These are phyloP conservation scores for Davidsoniella virescens DNA, from an alignment of 2,329 filamentous ascomycete species.

Conservation along the genomic window DNA sequence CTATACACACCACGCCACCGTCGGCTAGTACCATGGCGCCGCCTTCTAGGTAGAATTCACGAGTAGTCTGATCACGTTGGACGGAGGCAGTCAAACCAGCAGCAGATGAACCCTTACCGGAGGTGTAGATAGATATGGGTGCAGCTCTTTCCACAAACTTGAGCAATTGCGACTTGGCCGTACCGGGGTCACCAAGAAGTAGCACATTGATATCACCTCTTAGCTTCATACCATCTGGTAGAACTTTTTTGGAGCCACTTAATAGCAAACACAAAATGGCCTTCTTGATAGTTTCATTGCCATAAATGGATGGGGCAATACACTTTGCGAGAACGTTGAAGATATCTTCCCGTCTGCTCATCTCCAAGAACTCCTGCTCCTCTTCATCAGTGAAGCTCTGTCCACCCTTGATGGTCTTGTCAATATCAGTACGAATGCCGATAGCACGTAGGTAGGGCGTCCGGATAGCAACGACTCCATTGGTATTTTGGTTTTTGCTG, in stretches of 20 bases:
- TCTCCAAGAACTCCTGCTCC: conserved; percentile 85
- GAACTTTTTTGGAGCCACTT: conserved; percentile 91
- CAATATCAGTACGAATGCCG: conserved; percentile 78
- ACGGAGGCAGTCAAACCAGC: conserved; percentile 96
- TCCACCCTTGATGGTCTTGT: conserved; percentile 74
- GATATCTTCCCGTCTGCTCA: conserved; percentile 82
- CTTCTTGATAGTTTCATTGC: conserved; percentile 92
- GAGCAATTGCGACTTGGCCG: conserved; percentile 88
- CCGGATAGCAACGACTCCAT: conserved; percentile 79
- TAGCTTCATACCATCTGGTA: conserved; percentile 94
- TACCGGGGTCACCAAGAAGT: conserved; percentile 91
- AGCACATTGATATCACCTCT: conserved; percentile 97
- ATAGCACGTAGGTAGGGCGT: conserved; percentile 90
- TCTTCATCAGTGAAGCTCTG: conserved; percentile 84
- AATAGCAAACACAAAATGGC: conserved; percentile 85
- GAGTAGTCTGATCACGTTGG: conserved; percentile 76
- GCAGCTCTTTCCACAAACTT: conserved; percentile 97
- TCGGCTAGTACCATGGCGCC: conserved; percentile 98
- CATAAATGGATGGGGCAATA: conserved; percentile 94
- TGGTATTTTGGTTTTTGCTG: conserved; percentile 55
- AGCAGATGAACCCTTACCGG: conserved; percentile 92
- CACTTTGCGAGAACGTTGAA: conserved; percentile 81
- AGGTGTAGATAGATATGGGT: conserved; percentile 96
- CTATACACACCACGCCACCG: conserved; percentile 92
- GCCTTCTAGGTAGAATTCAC: conserved; percentile 95